Evolutionary conservation across 176 grass and related monocot species (phyloP), one percentile per base, ranked within the genome.

Genomic region (Aegilops longissima): DNA sequence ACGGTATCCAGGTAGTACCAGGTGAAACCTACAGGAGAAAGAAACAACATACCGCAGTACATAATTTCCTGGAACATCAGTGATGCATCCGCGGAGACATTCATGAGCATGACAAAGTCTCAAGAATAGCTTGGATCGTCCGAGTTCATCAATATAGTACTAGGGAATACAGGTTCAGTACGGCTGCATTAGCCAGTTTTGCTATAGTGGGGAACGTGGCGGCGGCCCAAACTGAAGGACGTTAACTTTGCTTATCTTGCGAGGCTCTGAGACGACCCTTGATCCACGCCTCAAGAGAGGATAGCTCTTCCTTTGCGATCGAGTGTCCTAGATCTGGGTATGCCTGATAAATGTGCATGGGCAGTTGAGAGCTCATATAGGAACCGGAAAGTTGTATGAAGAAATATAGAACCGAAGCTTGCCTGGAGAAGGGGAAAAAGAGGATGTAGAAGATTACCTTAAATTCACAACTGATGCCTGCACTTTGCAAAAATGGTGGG

Each of bases 241-340:
- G 13, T 67, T 45, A 85, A 70, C 25, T 68, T 80, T 78, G 40
- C 82, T 91, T 73, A 17, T 86, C 80, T 78, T 73, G 77, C 49
- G 87, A 93, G 36, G 88, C 90, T 45, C 80, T 79, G 33, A 98
- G 39, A 66, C 82, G 93, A 82, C 51, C 75, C 88, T 84, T 96
- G 78, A 98, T 94, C 93, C 96, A 98, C 39, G 73, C 80, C 84
- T 90, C 85, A 10, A 98, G 93, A 76, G 79, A 86, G 51, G 77
- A 18, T 49, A 96, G 61, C 82, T 98, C 96, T 80, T 96, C 92
- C 10, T 68, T 47, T 1, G 84, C 82, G 84, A 96, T 95, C 0
- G 90, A 92, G 87, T 98, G 97, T 6, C 85, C 94, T 18, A 98
- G 82, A 88, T 88, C 85, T 79, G 97, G 97, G 58, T 96, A 96